A percentile compares a stretch with the other conserved stretches of the same genome.
These are phyloP conservation scores for Theobroma cacao DNA, from an alignment of 345 rosid species.

Conservation along the genomic window DNA sequence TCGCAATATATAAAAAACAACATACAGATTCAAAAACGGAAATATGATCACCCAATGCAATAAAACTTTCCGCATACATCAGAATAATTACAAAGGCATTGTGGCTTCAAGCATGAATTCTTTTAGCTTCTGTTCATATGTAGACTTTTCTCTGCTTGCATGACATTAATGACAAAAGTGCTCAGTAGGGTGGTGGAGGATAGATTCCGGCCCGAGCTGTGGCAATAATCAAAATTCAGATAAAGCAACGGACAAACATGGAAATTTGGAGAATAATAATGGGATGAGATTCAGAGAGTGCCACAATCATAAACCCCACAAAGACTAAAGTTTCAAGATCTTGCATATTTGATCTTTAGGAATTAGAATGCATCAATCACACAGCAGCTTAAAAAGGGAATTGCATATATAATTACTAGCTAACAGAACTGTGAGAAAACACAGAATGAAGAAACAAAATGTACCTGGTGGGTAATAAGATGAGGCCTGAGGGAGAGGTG, in stretches of 20 bases:
- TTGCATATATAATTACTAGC: neutral
- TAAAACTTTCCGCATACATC: neutral
- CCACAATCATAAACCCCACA: too few species aligned
- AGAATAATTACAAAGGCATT: neutral
- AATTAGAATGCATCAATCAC: neutral
- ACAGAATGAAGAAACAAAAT: neutral
- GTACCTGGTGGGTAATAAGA: slow-evolving; percentile 40
- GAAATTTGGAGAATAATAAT: neutral
- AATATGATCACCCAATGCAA: neutral
- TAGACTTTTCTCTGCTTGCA: neutral
- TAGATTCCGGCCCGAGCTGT: neutral
- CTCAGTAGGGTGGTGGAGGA: slow-evolving; percentile 13
- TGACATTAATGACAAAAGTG: neutral
- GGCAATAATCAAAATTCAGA: slow-evolving; percentile 2
- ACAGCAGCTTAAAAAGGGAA: neutral
- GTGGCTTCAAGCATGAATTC: neutral
- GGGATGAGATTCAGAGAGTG: neutral
- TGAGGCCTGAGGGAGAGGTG: slow-evolving; percentile 16
- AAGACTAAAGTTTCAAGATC: neutral
- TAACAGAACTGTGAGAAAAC: neutral
- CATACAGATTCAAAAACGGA: neutral
- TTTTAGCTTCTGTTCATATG: neutral
- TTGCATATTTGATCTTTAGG: neutral
- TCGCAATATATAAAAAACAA: neutral
- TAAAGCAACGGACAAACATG: neutral